phyloP scores from a whole-genome alignment of 2,329 filamentous ascomycete species.

The Talaromyces funiculosus region DNA sequence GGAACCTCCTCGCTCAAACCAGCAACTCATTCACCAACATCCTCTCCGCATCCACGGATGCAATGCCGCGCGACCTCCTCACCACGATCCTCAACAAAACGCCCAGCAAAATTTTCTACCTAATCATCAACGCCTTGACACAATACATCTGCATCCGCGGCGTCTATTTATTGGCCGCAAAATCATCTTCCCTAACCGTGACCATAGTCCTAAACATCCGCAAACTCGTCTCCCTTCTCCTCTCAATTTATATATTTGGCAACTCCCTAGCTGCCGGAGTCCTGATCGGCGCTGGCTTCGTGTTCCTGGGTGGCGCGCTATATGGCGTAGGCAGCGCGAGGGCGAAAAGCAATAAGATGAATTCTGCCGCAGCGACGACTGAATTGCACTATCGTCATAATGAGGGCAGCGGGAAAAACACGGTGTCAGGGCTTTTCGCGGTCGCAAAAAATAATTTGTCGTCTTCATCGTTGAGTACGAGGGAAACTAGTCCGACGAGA shows the following conservation, averaged over 20 bases:
- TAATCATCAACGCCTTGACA: slow-evolving; percentile 61
- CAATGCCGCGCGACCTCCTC: slow-evolving; percentile 17
- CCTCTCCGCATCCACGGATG: slow-evolving; percentile 11
- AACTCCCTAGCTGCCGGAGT: slow-evolving; percentile 74
- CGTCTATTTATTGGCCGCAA: slow-evolving; percentile 87
- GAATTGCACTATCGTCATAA: slow-evolving; percentile 4
- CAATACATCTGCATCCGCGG: slow-evolving; percentile 94
- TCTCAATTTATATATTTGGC: slow-evolving; percentile 93
- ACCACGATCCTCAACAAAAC: slow-evolving; percentile 23
- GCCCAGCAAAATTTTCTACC: slow-evolving; percentile 34
- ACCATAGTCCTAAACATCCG: slow-evolving; percentile 94
- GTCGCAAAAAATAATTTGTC: slow-evolving; percentile 1
- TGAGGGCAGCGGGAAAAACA: neutral
- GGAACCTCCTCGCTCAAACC: neutral
- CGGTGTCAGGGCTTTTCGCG: neutral
- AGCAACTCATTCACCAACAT: slow-evolving; percentile 2
- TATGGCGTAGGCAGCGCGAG: slow-evolving; percentile 68
- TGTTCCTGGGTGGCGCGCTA: slow-evolving; percentile 84
- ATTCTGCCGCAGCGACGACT: neutral
- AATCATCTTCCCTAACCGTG: slow-evolving; percentile 85
- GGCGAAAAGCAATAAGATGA: slow-evolving; percentile 19
- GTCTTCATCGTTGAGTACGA: slow-evolving; percentile 7
- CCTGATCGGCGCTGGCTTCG: slow-evolving; percentile 71
- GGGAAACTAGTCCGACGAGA: slow-evolving; percentile 9
- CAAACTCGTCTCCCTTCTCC: slow-evolving; percentile 81